Base-by-base conservation (phyloP, 768 basidiomycete species). In the Psilocybe azurescens region DNA sequence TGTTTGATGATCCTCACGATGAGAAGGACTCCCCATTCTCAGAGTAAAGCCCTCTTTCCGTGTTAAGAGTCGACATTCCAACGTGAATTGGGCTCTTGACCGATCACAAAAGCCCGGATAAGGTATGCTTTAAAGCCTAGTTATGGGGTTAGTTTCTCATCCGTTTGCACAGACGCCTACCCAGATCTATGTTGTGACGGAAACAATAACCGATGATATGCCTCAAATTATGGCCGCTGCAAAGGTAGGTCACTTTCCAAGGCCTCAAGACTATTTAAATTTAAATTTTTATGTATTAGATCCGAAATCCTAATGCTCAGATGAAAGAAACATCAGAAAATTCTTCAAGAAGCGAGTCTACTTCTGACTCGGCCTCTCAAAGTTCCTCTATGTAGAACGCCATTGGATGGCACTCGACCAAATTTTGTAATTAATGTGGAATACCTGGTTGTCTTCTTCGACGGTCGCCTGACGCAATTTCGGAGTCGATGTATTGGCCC, bases 181-280 rank as follows among this genome's bases (percentile, higher is more conserved):
- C 3, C 72, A 73, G 38, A 72, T 74, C 28, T 71, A 66, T 55
- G 72, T 75, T 3, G 70, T 72, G 32, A 74, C 71, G 11, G 74
- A 75, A 58, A 75, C 73, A 5, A 61, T 75, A 29, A 69, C 71
- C 1, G 72, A 73, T 49, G 47, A 44, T 36, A 65, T 69, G 58
- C 68, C 65, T 46, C 71, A 60, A 65, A 68, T 56, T 28, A 29
- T 58, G 18, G 47, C 55, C 16, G 13, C 55, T 14, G 59, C 58
- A 5, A 64, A 67, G 59, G 63, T 67, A 4, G 8, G 41, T 44
- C 7, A 13, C 3, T 2, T 4, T 39, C 20, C 9, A 28, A 28
- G 24, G 36, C 18, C 20, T 3, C 11, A 48, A 24, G 6, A 11
- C 24, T 18, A 8, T 32, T 47, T 30, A 1, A 5, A 9, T 14